Conservation (phyloP, 306 rosid species). For the Malus asiatica region DNA sequence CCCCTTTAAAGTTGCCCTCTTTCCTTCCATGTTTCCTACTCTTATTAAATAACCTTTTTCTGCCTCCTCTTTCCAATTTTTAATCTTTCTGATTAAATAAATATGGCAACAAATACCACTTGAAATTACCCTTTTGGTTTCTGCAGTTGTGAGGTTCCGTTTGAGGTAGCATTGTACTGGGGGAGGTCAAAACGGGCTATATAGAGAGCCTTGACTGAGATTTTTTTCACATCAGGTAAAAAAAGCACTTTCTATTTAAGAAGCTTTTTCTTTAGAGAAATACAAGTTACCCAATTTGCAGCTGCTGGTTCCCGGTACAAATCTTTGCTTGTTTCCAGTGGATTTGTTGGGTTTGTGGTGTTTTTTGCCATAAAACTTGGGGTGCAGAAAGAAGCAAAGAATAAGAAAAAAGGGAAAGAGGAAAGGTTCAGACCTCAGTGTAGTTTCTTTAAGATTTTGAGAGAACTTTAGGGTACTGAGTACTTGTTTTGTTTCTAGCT, state of each 20-base stretch:
- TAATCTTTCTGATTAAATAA: not conserved
- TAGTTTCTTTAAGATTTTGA: not conserved
- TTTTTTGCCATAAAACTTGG: not conserved
- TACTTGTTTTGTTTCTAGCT: not conserved
- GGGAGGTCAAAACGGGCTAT: not conserved
- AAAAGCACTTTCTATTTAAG: not conserved
- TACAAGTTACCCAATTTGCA: not conserved
- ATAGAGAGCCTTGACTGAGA: not conserved
- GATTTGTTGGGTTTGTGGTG: not conserved
- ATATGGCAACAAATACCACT: not conserved
- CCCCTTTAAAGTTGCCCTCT: not conserved
- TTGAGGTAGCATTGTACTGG: not conserved
- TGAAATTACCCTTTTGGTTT: not conserved
- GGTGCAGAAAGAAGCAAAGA: conserved; percentile 10
- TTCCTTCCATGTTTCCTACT: not conserved
- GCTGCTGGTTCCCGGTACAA: not conserved
- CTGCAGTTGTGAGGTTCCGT: not conserved
- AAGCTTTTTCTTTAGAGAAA: not conserved
- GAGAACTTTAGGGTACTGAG: not conserved
- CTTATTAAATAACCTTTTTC: not conserved
- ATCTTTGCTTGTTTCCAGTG: not conserved
- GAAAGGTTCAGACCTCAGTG: not conserved
- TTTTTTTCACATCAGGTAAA: not conserved
- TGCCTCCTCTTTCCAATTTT: not conserved
- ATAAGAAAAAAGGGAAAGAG: not conserved